Base-by-base conservation (phyloP, 2,329 filamentous ascomycete genomes). In the Penicillium sp. region DNA sequence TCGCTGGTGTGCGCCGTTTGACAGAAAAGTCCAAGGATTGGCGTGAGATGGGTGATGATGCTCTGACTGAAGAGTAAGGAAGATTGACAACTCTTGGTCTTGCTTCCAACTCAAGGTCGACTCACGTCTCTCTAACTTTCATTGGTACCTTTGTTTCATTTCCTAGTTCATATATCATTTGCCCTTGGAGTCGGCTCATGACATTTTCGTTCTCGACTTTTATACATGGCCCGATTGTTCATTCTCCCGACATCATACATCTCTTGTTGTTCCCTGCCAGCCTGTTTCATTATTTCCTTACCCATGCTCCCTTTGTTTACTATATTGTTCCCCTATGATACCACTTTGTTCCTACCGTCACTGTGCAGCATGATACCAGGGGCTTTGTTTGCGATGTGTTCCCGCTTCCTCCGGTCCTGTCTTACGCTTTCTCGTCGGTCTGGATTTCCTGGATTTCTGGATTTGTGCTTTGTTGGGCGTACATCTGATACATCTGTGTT, bases 11-110 rank as follows among this genome's bases (percentile, higher is more conserved):
- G 63, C 92, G 89, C 77, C 84, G 86, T 60, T 79, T 98, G 63
- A 91, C 91, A 0, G 90, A 96, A 66, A 86, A 87, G 72, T 95
- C 91, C 69, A 87, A 92, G 49, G 92, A 96, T 67, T 99, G 95
- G 95, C 87, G 94, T 60, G 94, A 97, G 68, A 88, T 89, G 65
- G 89, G 89, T 31, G 89, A 90, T 55, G 92, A 92, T 67, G 88
- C 90, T 47, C 74, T 85, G 65, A 83, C 81, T 65, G 83, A 85
- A 71, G 83, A 85, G 66, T 78, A 68, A 65, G 14, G 35, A 18
- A 24, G 49, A n/a, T 5, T 13, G 18, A 22, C 27, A 22, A 6
- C 6, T 13, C 11, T 6, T 60, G 2, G 19, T 10, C 22, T 55
- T 16, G 10, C 22, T 18, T 22, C 18, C 35, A 14, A 55, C 33